phyloP scores from a whole-genome alignment of 805 yeast species.

The Groenewaldozyma salmanticensis region DNA sequence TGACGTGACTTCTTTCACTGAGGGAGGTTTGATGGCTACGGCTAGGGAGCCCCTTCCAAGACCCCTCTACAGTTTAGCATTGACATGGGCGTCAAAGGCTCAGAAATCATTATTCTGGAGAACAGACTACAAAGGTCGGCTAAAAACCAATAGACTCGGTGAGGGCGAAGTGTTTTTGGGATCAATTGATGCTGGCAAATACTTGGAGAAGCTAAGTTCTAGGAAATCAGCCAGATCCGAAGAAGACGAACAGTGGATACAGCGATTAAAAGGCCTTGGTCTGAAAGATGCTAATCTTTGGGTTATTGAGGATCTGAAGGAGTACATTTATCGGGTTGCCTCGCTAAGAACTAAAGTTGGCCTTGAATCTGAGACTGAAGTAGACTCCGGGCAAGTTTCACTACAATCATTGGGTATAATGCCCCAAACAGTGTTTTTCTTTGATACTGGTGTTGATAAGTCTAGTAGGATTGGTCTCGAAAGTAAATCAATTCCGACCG shows the following conservation, averaged over 20 bases:
- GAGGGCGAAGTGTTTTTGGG: background rate
- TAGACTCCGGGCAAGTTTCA: background rate
- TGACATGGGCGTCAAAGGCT: slow-evolving; percentile 63
- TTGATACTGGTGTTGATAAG: background rate
- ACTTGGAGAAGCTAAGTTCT: background rate
- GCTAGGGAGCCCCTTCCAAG: slow-evolving; percentile 59
- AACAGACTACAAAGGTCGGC: slow-evolving; percentile 8
- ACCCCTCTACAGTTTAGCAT: slow-evolving; percentile 51
- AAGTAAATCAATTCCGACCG: background rate
- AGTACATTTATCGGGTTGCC: slow-evolving; percentile 42
- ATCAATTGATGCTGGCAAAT: background rate
- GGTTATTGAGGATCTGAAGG: slow-evolving; percentile 67
- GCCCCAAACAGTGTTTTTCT: slow-evolving; percentile 16
- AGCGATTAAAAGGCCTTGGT: slow-evolving; percentile 63
- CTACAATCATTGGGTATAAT: slow-evolving; percentile 10
- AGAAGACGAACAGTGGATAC: slow-evolving; percentile 44
- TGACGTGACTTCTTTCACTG: slow-evolving; percentile 59
- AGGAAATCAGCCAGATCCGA: slow-evolving; percentile 11
- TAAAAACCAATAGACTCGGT: background rate
- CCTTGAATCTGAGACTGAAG: background rate
- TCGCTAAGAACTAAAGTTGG: slow-evolving; percentile 5
- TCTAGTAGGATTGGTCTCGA: background rate
- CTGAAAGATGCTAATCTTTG: slow-evolving; percentile 63
- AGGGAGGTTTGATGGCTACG: slow-evolving; percentile 58
- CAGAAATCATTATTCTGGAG: slow-evolving; percentile 77